A percentile compares a stretch with the other conserved stretches of the same genome.
phyloP scores from a whole-genome alignment of 164 flowering plant species.

The Vitis vinifera region DNA sequence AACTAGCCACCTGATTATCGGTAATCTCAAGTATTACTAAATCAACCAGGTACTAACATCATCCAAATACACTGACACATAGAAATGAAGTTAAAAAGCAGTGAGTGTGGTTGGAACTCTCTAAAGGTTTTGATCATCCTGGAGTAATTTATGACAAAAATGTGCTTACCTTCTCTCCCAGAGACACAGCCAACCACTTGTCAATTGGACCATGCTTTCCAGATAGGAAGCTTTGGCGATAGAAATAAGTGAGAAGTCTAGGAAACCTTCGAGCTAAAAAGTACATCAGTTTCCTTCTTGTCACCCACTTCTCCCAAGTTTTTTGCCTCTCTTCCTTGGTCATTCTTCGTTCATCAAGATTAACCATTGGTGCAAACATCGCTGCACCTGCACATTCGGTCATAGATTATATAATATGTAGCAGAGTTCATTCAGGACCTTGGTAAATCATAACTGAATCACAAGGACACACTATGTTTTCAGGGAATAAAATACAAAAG shows the following conservation, averaged over 20 bases:
- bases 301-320: constrained; percentile 75
- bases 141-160: constrained; percentile 1
- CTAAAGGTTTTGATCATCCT: background rate
- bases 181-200: constrained; percentile 65
- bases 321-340: constrained; percentile 68
- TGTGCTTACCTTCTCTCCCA: constrained; percentile 55
- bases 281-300: constrained; percentile 68
- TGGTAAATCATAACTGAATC: background rate
- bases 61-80: no score
- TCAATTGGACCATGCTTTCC: constrained; percentile 75
- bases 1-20: no score
- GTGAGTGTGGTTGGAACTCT: background rate
- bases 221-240: constrained; percentile 70
- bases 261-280: constrained; percentile 78
- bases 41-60: no score
- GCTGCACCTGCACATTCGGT: constrained; percentile 70
- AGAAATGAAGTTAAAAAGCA: no score
- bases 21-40: no score
- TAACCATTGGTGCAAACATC: constrained; percentile 77
- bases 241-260: constrained; percentile 58
- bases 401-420: background rate
- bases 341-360: constrained; percentile 89
- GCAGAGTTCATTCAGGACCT: background rate
- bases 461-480: background rate
- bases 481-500: background rate